phyloP scores from a whole-genome alignment of 345 rosid species.

The Balakata baccata region DNA sequence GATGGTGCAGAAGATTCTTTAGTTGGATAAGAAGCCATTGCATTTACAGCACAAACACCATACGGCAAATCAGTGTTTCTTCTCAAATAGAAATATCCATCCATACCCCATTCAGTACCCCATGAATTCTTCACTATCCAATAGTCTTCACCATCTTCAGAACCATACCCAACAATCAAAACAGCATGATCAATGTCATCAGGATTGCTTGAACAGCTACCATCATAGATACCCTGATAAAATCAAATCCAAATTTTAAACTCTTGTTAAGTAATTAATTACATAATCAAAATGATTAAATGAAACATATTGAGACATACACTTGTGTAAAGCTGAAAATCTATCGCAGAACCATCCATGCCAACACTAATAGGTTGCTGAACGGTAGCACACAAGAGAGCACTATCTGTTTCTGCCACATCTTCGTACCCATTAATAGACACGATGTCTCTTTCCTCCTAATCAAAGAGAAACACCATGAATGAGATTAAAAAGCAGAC shows the following conservation, averaged over 20 bases:
- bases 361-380: conserved; percentile 75
- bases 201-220: conserved; percentile 57
- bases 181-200: conserved; percentile 72
- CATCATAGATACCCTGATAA: conserved; percentile 55
- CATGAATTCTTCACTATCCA: conserved; percentile 87
- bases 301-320: conserved; percentile 33
- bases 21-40: conserved; percentile 71
- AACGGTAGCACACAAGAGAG: conserved; percentile 57
- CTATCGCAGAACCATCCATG: conserved; percentile 66
- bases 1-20: conserved; percentile 56
- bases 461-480: conserved; percentile 11
- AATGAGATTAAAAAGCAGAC: not conserved
- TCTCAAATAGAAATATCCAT: conserved; percentile 49
- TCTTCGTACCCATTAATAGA: conserved; percentile 63
- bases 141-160: conserved; percentile 59
- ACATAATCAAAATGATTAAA: not conserved
- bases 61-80: conserved; percentile 38
- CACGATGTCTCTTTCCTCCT: conserved; percentile 54
- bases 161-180: conserved; percentile 67
- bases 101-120: conserved; percentile 73
- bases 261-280: no score
- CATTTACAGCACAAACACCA: conserved; percentile 64
- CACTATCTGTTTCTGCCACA: conserved; percentile 55
- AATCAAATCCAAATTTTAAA: not conserved
- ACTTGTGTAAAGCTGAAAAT: conserved; percentile 71